Evolutionary conservation across 2,329 filamentous ascomycete genomes (phyloP).

Genomic region (Cadophora sp.): DNA sequence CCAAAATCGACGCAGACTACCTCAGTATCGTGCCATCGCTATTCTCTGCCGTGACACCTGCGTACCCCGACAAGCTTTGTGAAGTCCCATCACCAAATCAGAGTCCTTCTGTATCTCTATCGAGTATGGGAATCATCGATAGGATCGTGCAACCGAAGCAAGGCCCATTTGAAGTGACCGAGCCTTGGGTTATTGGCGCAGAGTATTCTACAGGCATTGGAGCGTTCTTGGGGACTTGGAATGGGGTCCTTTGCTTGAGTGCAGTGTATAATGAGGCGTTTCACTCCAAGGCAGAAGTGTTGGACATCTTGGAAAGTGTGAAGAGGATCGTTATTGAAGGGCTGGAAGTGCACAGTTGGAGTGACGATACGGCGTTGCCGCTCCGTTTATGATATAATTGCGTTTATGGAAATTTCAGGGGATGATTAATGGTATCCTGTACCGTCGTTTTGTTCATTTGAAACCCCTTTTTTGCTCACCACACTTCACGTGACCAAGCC

Average conservation of each 20-base stretch:
- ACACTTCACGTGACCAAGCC: not conserved
- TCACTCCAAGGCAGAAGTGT: constrained; percentile 16
- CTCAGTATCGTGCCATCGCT: constrained; percentile 18
- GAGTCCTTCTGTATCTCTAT: constrained; percentile 18
- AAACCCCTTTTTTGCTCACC: not conserved
- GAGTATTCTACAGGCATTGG: constrained; percentile 24
- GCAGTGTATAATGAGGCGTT: constrained; percentile 22
- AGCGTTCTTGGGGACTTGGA: constrained; percentile 20
- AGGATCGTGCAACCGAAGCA: constrained; percentile 12
- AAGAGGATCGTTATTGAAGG: constrained; percentile 18
- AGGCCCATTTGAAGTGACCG: constrained; percentile 4
- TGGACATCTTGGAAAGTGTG: constrained; percentile 18
- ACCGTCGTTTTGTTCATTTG: too few relatives aligned
- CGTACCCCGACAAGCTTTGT: not conserved
- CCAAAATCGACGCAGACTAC: constrained; percentile 14
- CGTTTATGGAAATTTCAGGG: not conserved
- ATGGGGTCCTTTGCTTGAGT: constrained; percentile 20
- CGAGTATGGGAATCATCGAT: constrained; percentile 25
- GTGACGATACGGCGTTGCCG: not conserved
- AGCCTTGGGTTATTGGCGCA: constrained; percentile 20
- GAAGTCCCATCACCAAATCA: constrained; percentile 10
- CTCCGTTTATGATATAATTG: not conserved
- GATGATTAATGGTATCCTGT: too few relatives aligned
- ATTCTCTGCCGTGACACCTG: constrained; percentile 13
- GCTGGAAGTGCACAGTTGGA: constrained; percentile 1